Evolutionary conservation across 2,329 filamentous ascomycete genomes (phyloP), one percentile per base, ranked within the genome.

Genomic region (Ophiosphaerella herpotricha): DNA sequence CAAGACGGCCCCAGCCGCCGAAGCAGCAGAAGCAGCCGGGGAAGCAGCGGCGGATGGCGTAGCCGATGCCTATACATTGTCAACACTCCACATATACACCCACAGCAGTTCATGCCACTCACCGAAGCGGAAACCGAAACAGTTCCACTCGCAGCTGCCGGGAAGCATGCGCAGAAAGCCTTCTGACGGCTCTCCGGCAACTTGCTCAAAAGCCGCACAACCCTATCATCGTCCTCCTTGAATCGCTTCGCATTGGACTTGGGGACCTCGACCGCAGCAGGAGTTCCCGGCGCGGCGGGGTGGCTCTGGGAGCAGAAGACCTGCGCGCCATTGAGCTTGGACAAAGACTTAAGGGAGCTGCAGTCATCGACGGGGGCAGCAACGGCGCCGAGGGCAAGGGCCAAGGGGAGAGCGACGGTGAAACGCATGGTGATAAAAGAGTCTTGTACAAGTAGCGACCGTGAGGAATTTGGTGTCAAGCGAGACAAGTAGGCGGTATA

Each of bases 111-210:
- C 24, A 29, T 5, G 8, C 13, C 24, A 40, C 38, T 29, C 14
- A 40, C 38, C 38, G 38, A 40, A 29, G 26, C 38, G 13, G 21
- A 26, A 12, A 29, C 23, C 26, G 26, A 29, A 11, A 29, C 26
- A 23, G 21, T 40, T 8, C n/a, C 24, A 26, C 23, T 40, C 9
- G 38, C 38, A 18, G 26, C 38, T 11, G 38, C 32, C 21, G 41
- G 41, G 35, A 24, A 43, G n/a, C 41, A 43, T 3, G 41, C 32
- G 24, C 41, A 43, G 14, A 43, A 43, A 18, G 33, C 41, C 41
- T 43, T 43, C 41, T 43, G 41, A 32, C 41, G 35, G 14, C 14
- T 16, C 29, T 43, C 41, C 2, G 41, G 33, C 41, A 43, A 23
- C 5, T 21, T 21, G 9, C 32, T 21, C 33, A 43, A 18, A 13